phyloP scores from a whole-genome alignment of 2,329 filamentous ascomycete species.

The Aspergillus alliaceus region DNA sequence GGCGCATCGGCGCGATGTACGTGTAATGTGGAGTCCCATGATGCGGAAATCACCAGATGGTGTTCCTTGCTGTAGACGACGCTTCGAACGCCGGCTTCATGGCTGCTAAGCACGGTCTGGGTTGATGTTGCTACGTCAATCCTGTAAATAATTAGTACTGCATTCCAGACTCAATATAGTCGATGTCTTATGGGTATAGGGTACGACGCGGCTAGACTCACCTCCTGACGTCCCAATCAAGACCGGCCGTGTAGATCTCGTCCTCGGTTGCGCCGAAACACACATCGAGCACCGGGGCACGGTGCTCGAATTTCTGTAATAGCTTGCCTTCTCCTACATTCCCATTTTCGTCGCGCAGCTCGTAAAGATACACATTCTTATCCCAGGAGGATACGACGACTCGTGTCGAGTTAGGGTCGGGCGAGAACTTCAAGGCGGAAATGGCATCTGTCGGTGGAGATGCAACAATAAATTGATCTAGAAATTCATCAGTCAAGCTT shows the following conservation, averaged over 20 bases:
- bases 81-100: slow-evolving; percentile 75
- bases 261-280: slow-evolving; percentile 83
- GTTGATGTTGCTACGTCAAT: slow-evolving; percentile 72
- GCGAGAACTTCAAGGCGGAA: slow-evolving; percentile 82
- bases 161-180: neutral
- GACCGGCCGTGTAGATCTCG: slow-evolving; percentile 80
- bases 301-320: slow-evolving; percentile 73
- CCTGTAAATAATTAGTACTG: slow-evolving; percentile 33
- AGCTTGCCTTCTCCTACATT: slow-evolving; percentile 62
- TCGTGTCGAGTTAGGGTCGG: slow-evolving; percentile 68
- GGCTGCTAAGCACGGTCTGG: slow-evolving; percentile 74
- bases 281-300: slow-evolving; percentile 83
- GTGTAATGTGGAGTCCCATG: slow-evolving; percentile 91
- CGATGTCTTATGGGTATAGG: too few species aligned
- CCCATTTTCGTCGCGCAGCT: slow-evolving; percentile 58
- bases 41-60: slow-evolving; percentile 79
- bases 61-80: slow-evolving; percentile 79
- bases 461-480: slow-evolving; percentile 76
- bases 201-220: slow-evolving; percentile 36
- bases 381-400: slow-evolving; percentile 96
- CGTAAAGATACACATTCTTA: slow-evolving; percentile 86
- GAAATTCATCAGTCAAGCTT: slow-evolving; percentile 4
- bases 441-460: slow-evolving; percentile 84
- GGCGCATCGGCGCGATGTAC: slow-evolving; percentile 62
- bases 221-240: slow-evolving; percentile 84